Evolutionary conservation across 495 filamentous ascomycete species (phyloP).

Genomic region (Aspergillus leporis): DNA sequence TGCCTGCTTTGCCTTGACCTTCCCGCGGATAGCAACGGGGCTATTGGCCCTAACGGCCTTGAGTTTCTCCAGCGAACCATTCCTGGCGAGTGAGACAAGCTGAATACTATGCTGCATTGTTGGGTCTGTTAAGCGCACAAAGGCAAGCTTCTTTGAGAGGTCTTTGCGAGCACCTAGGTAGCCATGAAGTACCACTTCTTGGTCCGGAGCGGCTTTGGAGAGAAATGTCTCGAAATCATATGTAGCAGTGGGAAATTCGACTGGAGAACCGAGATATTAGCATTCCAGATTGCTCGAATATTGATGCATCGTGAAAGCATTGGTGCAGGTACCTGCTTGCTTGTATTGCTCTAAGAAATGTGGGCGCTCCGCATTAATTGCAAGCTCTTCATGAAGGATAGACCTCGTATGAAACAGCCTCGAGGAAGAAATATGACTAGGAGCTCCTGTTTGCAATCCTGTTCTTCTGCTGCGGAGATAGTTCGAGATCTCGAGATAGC

Average conservation of each 20-base stretch:
- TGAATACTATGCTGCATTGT: slow-evolving; percentile 52
- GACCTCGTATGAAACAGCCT: slow-evolving; percentile 30
- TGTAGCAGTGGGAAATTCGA: slow-evolving; percentile 53
- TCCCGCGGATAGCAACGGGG: slow-evolving; percentile 54
- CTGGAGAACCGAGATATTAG: slow-evolving; percentile 30
- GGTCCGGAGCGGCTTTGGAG: slow-evolving; percentile 38
- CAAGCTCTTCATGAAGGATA: slow-evolving; percentile 27
- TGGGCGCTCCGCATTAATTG: slow-evolving; percentile 17
- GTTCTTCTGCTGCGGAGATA: slow-evolving; percentile 31
- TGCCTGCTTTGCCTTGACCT: slow-evolving; percentile 44
- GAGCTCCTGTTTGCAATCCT: slow-evolving; percentile 14
- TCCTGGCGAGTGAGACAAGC: slow-evolving; percentile 51
- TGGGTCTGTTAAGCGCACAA: slow-evolving; percentile 60
- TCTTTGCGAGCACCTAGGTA: slow-evolving; percentile 67
- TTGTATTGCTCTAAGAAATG: slow-evolving; percentile 49
- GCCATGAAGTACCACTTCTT: slow-evolving; percentile 65
- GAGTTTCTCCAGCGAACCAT: slow-evolving; percentile 44
- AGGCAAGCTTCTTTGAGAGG: slow-evolving; percentile 64
- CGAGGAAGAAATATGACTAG: slow-evolving; percentile 11
- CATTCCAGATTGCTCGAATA: slow-evolving; percentile 5
- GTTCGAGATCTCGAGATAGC: slow-evolving; percentile 43
- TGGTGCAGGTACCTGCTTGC: slow-evolving; percentile 39
- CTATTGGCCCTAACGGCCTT: slow-evolving; percentile 49
- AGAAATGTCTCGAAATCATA: slow-evolving; percentile 49
- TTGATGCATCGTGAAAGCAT: neutral